Base-by-base conservation (phyloP, 441 rosid genomes). In the Arabidopsis hybrid region DNA sequence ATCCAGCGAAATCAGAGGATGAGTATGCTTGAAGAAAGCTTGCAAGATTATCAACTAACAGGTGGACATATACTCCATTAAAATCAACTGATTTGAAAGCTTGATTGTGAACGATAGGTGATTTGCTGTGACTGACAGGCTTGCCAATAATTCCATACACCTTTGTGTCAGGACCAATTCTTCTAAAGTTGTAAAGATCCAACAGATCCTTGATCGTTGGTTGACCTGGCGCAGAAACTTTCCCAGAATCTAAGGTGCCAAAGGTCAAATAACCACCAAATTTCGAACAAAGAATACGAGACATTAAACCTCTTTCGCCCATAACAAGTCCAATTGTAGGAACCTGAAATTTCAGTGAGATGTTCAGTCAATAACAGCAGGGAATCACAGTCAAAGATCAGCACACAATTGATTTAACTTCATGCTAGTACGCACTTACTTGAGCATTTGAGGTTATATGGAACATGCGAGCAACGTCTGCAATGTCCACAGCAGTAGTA, bases 121-220 rank as follows among this genome's bases (percentile, higher is more conserved):
- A 88, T 80, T 93, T 95, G 86, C 98, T 95, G 80, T 95, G 99
- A 53, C 92, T 86, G 21, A 93, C 91, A 72, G 97, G 97, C 86
- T 91, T 95, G 59, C 98, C 98, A 39, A 93, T 91, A 70, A 95
- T 80, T 60, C 98, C 99, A 79, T 78, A 87, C 13, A 95, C 97
- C 84, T 88, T 89, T 6, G 97, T 93, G 64, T 91, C 96, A 8
- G 89, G 87, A 68, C 91, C 86, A 66, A 93, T 82, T 42, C 77
- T 86, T 78, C 96, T 85, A 78, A 93, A 88, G 80, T 93, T 90
- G 84, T 90, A 93, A n/a, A 90, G 82, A 81, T 89, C 83, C 83
- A 93, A 72, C 75, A 95, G 75, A 56, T 91, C 96, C 60, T 83
- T 75, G 65, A 89, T 76, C 12, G 88, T 91, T 46, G 99, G 97